A percentile compares a stretch with the other conserved stretches of the same genome.
These are phyloP conservation scores for Fusarium pseudoanthophilum DNA, from an alignment of 2,329 filamentous ascomycete species.

Conservation along the genomic window DNA sequence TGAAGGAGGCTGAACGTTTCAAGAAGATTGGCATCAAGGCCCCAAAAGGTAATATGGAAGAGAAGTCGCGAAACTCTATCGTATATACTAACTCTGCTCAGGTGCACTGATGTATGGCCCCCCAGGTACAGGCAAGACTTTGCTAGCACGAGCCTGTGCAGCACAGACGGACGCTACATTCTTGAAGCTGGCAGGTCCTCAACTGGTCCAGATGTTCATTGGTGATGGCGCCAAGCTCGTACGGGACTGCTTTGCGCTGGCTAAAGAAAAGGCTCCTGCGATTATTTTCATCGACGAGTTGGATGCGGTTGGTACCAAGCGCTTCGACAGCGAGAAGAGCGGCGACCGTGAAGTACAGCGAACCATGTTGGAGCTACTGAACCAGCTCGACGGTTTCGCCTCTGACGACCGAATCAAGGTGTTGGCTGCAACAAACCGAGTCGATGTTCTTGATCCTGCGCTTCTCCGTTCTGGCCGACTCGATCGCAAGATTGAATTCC, in stretches of 20 bases:
- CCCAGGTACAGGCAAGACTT: conserved; percentile 89
- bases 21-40: conserved; percentile 99
- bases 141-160: conserved; percentile 93
- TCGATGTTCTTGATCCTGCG: conserved; percentile 93
- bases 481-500: conserved; percentile 98
- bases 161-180: conserved; percentile 99
- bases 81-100: conserved; percentile 83
- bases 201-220: conserved; percentile 99
- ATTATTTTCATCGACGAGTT: conserved; percentile 99
- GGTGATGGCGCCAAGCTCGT: conserved; percentile 98
- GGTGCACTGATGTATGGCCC: conserved; percentile 98
- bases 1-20: conserved; percentile 99
- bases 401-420: conserved; percentile 98
- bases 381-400: conserved; percentile 97
- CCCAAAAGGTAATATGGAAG: conserved; percentile 79
- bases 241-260: conserved; percentile 94
- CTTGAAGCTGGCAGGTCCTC: conserved; percentile 96
- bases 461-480: conserved; percentile 91
- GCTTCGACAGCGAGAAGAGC: conserved; percentile 98
- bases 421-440: conserved; percentile 90
- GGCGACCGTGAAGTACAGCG: conserved; percentile 98
- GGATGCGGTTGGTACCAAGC: conserved; percentile 97
- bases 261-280: conserved; percentile 97
- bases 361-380: conserved; percentile 98
- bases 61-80: conserved; percentile 61